Base-by-base conservation (phyloP, 768 basidiomycete genomes). In the Cystobasidium onofrii region DNA sequence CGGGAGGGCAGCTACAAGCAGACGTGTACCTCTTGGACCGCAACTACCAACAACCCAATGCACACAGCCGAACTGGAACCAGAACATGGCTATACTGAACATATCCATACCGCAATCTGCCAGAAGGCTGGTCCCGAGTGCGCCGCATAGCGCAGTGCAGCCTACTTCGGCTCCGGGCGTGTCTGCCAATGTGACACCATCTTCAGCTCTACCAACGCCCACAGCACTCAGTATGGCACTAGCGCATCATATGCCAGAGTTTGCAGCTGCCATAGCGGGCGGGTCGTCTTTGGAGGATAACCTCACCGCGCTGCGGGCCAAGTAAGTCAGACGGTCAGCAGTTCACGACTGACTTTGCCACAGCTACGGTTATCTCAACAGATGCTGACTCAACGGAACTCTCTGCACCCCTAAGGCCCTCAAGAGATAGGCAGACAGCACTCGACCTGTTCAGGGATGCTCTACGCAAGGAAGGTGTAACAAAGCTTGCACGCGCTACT, bases 81-180 rank as follows among this genome's bases (percentile, higher is more conserved):
- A 12, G 7, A 64, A 44, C 69, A 71, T 71, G 69, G 33, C 69
- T 31, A 71, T 71, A n/a, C 55, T 71, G 20, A 57, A 33, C 34
- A 71, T 71, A 12, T 9, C 15, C 69, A 71, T 71, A 1, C 69
- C 69, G 1, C 52, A 46, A 6, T 71, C 69, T 33, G 69, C 69
- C 9, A 9, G 69, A 10, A 36, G 69, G 13, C 34, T 36, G 20
- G 69, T 71, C 20, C 69, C 55, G 6, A 57, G 54, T 25, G 69
- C 69, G 1, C 69, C 69, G 1, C 54, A 36, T 4, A 71, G 50
- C 34, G 65, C 65, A 12, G 25, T 67, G 20, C 10, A 33, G 7
- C 41, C 27, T n/a, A n/a, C n/a, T 27, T 27, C 57, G 25, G 17
- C 25, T 15, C 31, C 57, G 6, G 61, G n/a, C 23, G 41, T 46